Percentiles rank a stretch among this genome's conserved stretches.
Evolutionary conservation across 2,329 filamentous ascomycete genomes (phyloP).

Genomic region (Basipetospora chlamydospora): DNA sequence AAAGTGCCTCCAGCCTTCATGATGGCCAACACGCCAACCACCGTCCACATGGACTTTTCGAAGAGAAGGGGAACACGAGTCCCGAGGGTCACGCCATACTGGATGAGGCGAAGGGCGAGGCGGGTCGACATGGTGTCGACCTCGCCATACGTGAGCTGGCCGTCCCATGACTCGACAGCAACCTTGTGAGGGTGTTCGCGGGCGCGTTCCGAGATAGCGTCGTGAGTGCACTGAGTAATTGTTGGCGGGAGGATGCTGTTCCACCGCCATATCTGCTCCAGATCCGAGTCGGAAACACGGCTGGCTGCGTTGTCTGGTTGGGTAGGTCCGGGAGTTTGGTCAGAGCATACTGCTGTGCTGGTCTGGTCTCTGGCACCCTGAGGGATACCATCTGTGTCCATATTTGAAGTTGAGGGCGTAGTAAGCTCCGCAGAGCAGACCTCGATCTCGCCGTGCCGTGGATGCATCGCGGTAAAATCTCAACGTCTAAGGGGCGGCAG

Average conservation of each 20-base stretch:
- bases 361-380: no score
- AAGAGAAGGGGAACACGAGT: slow-evolving; percentile 33
- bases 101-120: slow-evolving; percentile 24
- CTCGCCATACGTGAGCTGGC: slow-evolving; percentile 29
- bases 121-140: slow-evolving; percentile 26
- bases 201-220: slow-evolving; percentile 26
- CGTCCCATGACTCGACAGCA: slow-evolving; percentile 36
- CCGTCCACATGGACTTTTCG: slow-evolving; percentile 32
- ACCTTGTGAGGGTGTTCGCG: slow-evolving; percentile 20
- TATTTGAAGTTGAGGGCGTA: no score
- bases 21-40: slow-evolving; percentile 28
- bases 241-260: slow-evolving; percentile 25
- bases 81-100: slow-evolving; percentile 22
- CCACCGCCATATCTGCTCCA: slow-evolving; percentile 31
- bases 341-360: no score
- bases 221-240: slow-evolving; percentile 29
- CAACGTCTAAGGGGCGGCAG: no score
- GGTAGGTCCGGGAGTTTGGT: no score
- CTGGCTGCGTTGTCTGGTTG: no score
- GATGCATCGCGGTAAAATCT: neutral
- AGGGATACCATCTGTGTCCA: no score
- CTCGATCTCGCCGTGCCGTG: neutral
- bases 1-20: slow-evolving; percentile 35
- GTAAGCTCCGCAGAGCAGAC: neutral
- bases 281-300: no score